A percentile compares a stretch with the other conserved stretches of the same genome.
These are phyloP conservation scores for Eimeria acervulina DNA, from an alignment of 169 alveolate genomes.

Conservation along the genomic window DNA sequence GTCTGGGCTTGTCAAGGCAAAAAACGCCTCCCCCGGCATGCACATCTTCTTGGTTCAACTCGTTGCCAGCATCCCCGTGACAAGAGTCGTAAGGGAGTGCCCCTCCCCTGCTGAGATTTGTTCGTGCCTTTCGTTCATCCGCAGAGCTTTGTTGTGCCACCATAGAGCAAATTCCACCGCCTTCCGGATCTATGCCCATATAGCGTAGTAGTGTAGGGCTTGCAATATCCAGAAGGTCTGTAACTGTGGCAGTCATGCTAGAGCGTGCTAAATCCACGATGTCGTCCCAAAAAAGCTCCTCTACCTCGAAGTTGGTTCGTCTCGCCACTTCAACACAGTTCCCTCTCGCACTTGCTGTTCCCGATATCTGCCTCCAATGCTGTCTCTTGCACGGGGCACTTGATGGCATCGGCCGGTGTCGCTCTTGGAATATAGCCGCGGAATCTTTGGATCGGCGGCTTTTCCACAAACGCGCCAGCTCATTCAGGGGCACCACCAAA, in stretches of 20 bases:
- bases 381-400: neutral
- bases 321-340: constrained; percentile 61
- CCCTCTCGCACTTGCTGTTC: constrained; percentile 20
- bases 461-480: constrained; percentile 31
- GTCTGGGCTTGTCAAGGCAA: constrained; percentile 26
- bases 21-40: neutral
- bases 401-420: neutral
- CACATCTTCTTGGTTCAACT: neutral
- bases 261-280: neutral
- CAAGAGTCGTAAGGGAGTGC: neutral
- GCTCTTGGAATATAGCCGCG: neutral
- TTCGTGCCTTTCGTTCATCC: neutral
- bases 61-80: neutral
- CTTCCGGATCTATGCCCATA: constrained; percentile 54
- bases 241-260: constrained; percentile 36
- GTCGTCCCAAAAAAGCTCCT: constrained; percentile 65
- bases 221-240: constrained; percentile 35
- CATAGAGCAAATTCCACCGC: neutral
- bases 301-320: constrained; percentile 38
- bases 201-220: constrained; percentile 60
- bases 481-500: constrained; percentile 20
- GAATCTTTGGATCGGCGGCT: constrained; percentile 23
- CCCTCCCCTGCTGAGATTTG: neutral
- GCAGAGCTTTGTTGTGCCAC: neutral
- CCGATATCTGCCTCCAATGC: constrained; percentile 32